Conservation (phyloP, 192 early-diverging fungal genomes). For the Coemansia sp. region DNA sequence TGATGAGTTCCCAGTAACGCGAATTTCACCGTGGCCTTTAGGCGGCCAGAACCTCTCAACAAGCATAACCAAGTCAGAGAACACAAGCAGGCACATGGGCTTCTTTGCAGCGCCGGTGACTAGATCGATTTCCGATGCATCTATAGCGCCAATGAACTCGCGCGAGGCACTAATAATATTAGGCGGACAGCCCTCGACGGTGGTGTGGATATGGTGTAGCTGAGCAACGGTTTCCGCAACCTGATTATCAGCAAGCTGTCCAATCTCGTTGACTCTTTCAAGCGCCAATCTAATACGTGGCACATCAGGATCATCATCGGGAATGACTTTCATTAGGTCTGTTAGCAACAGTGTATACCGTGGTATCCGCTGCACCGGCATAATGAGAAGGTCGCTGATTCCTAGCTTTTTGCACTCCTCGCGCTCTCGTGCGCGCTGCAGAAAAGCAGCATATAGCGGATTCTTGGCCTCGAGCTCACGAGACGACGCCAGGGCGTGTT, state of each 20-base stretch:
- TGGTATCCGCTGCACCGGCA: constrained; percentile 78
- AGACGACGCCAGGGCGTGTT: constrained; percentile 58
- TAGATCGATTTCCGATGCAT: constrained; percentile 51
- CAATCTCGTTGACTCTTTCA: constrained; percentile 55
- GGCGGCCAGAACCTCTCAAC: constrained; percentile 56
- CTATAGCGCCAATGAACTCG: constrained; percentile 52
- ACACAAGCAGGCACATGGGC: constrained; percentile 51
- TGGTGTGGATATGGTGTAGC: constrained; percentile 55
- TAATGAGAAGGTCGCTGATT: constrained; percentile 72
- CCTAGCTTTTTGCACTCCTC: constrained; percentile 64
- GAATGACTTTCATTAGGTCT: constrained; percentile 46
- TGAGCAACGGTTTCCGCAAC: constrained; percentile 50
- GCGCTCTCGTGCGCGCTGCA: constrained; percentile 58
- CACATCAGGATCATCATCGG: constrained; percentile 44
- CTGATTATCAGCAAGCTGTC: constrained; percentile 56
- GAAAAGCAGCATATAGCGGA: constrained; percentile 54
- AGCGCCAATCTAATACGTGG: constrained; percentile 45
- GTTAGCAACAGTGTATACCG: constrained; percentile 73
- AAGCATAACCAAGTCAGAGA: constrained; percentile 55
- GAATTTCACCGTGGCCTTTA: constrained; percentile 42
- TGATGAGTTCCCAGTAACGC: constrained; percentile 33
- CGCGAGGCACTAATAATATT: constrained; percentile 60
- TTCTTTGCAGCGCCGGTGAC: constrained; percentile 46
- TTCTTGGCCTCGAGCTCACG: constrained; percentile 59
- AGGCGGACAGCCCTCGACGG: constrained; percentile 54